Evolutionary conservation across 345 rosid genomes (phyloP).

Genomic region (Lumnitzera racemosa): DNA sequence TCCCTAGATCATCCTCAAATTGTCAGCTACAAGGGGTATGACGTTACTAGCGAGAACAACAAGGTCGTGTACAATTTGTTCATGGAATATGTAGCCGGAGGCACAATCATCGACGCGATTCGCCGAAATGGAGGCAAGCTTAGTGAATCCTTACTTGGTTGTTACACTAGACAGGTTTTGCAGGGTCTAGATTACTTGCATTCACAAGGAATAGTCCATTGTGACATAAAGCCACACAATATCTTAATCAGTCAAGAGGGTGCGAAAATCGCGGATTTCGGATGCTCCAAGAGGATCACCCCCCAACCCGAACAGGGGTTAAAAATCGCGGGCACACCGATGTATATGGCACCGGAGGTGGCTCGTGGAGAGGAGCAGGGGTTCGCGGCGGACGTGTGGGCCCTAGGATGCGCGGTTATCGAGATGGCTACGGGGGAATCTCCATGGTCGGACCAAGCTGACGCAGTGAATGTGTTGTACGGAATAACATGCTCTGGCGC

Average conservation of each 20-base stretch:
- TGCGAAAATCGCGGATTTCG: conserved; percentile 64
- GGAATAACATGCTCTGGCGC: conserved; percentile 40
- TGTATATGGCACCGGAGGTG: conserved; percentile 86
- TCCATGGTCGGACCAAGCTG: conserved; percentile 30
- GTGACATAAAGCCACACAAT: conserved; percentile 67
- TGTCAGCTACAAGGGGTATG: conserved; percentile 50
- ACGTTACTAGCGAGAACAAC: conserved; percentile 26
- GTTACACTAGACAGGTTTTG: conserved; percentile 47
- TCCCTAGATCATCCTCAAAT: conserved; percentile 36
- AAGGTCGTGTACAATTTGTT: conserved; percentile 42
- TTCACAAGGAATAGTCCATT: conserved; percentile 50
- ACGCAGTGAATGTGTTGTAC: conserved; percentile 38
- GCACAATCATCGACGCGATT: conserved; percentile 35
- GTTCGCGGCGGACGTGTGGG: conserved; percentile 54
- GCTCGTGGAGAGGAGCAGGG: conserved; percentile 83
- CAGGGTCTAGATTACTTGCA: conserved; percentile 57
- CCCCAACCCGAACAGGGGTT: conserved; percentile 1
- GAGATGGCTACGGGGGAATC: conserved; percentile 65
- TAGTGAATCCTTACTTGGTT: conserved; percentile 25
- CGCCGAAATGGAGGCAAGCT: conserved; percentile 28
- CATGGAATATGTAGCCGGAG: conserved; percentile 64
- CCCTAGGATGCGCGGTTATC: conserved; percentile 61
- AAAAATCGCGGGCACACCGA: conserved; percentile 46
- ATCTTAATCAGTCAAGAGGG: conserved; percentile 41
- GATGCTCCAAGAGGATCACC: conserved; percentile 52